A percentile compares a stretch with the other conserved stretches of the same genome.
These are phyloP conservation scores for Talaromyces amestolkiae DNA, from an alignment of 2,329 filamentous ascomycete genomes.

Conservation along the genomic window DNA sequence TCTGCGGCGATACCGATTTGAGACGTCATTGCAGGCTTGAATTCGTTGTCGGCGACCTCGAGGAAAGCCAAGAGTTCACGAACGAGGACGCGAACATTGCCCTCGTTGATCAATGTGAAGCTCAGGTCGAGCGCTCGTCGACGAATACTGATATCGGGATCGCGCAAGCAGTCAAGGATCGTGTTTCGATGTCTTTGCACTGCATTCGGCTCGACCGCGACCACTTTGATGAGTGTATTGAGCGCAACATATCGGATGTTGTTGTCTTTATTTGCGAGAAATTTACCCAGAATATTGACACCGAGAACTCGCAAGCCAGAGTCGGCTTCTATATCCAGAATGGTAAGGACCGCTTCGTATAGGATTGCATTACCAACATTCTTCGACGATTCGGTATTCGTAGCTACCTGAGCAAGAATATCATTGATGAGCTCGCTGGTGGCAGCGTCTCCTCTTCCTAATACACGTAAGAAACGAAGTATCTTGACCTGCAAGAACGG, in stretches of 20 bases:
- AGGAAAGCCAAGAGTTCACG: conserved; percentile 91
- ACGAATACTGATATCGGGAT: conserved; percentile 97
- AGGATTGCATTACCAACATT: conserved; percentile 98
- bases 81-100: conserved; percentile 90
- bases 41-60: conserved; percentile 96
- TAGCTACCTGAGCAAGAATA: conserved; percentile 93
- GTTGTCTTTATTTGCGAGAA: conserved; percentile 97
- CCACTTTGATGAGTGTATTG: conserved; percentile 96
- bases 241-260: conserved; percentile 98
- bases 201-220: conserved; percentile 95
- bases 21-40: conserved; percentile 97
- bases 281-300: conserved; percentile 98
- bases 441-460: conserved; percentile 79
- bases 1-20: conserved; percentile 98
- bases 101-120: conserved; percentile 96
- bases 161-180: conserved; percentile 90
- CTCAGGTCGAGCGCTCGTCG: conserved; percentile 93
- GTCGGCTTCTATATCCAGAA: conserved; percentile 96
- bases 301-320: conserved; percentile 90
- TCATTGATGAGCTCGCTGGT: conserved; percentile 98
- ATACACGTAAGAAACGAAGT: conserved; percentile 75
- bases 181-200: conserved; percentile 97
- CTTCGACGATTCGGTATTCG: conserved; percentile 96
- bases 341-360: conserved; percentile 94
- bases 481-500: conserved; percentile 98